Evolutionary conservation across 225 moss, liverwort and hornwort genomes (phyloP).

Genomic region (Neckera pumila): DNA sequence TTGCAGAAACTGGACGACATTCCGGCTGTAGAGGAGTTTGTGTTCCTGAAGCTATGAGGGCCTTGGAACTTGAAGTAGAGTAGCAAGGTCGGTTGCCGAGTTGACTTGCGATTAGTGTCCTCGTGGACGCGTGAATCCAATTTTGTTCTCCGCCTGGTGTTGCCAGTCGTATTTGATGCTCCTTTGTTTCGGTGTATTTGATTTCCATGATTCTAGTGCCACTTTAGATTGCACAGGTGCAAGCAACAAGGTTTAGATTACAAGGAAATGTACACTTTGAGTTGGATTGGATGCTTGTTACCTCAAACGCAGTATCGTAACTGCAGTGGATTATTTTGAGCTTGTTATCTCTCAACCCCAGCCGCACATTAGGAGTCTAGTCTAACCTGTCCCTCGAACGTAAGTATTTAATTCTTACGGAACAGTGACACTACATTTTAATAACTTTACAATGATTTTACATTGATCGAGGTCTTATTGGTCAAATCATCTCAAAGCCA

Average conservation of each 20-base stretch:
- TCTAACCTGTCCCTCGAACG: neutral
- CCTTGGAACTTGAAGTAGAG: neutral
- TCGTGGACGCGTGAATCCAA: constrained; percentile 4
- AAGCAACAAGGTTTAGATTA: neutral
- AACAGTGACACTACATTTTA: neutral
- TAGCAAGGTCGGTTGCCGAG: neutral
- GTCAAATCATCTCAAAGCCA: no score
- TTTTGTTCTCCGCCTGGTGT: constrained; percentile 8
- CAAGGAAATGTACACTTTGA: neutral
- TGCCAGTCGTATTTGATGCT: neutral
- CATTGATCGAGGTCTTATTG: neutral
- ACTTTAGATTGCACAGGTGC: neutral
- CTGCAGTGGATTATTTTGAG: neutral
- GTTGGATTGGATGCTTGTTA: neutral
- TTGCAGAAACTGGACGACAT: constrained; percentile 65
- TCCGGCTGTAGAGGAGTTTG: constrained; percentile 76
- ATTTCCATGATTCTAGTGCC: neutral
- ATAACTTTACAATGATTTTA: neutral
- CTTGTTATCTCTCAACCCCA: neutral
- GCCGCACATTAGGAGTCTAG: neutral
- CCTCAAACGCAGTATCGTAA: neutral
- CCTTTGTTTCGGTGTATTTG: neutral
- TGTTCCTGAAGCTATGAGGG: constrained; percentile 68
- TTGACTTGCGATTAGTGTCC: neutral
- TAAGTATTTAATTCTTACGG: neutral